phyloP scores from a whole-genome alignment of 2,329 filamentous ascomycete genomes.

The Fusarium verrucosum region DNA sequence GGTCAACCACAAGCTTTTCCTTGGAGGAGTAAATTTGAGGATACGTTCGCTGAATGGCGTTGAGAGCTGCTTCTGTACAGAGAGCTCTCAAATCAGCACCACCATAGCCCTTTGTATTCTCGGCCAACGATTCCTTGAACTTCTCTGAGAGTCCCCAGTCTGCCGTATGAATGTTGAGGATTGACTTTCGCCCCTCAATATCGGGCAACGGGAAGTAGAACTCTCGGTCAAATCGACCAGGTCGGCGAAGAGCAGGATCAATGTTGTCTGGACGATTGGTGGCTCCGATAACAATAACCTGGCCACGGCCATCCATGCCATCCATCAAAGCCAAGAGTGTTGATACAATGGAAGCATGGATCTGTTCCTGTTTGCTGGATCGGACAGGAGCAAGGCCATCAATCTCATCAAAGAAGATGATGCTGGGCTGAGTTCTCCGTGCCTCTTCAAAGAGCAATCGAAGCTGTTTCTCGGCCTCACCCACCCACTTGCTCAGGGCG shows the following conservation, averaged over 20 bases:
- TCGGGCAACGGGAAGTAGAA: conserved; percentile 97
- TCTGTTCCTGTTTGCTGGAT: conserved; percentile 98
- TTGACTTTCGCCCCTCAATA: conserved; percentile 79
- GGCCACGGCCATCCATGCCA: conserved; percentile 96
- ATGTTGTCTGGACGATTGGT: conserved; percentile 97
- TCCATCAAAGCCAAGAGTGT: conserved; percentile 96
- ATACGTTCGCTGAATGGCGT: conserved; percentile 93
- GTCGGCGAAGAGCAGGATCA: conserved; percentile 91
- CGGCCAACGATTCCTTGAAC: conserved; percentile 86
- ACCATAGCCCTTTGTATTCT: conserved; percentile 94
- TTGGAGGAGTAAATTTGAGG: conserved; percentile 94
- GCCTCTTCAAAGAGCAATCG: conserved; percentile 95
- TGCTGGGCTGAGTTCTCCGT: conserved; percentile 93
- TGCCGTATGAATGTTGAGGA: conserved; percentile 94
- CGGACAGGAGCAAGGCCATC: conserved; percentile 95
- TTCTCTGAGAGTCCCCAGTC: conserved; percentile 84
- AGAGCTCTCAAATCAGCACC: conserved; percentile 94
- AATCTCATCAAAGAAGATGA: conserved; percentile 99
- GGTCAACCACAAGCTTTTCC: conserved; percentile 89
- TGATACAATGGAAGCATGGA: conserved; percentile 96
- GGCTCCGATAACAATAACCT: conserved; percentile 98
- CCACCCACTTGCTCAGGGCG: conserved; percentile 98
- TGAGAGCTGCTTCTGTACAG: conserved; percentile 94
- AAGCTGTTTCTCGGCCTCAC: conserved; percentile 95
- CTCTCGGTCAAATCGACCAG: conserved; percentile 94